Evolutionary conservation across 441 rosid genomes (phyloP).

Genomic region (Syzygium syzygioides): DNA sequence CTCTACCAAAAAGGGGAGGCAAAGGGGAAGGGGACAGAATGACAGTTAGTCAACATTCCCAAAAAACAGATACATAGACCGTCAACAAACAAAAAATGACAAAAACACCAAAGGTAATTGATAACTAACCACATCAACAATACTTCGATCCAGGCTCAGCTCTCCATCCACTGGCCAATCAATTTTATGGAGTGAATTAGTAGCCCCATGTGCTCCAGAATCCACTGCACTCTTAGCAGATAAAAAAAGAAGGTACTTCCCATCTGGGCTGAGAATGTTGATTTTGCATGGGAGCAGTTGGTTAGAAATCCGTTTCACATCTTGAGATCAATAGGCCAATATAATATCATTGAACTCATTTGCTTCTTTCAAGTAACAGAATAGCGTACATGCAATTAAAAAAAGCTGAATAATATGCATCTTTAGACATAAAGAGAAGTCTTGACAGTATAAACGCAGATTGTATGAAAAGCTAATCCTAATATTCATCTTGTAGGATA

Average conservation of each 20-base stretch:
- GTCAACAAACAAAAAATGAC: not conserved
- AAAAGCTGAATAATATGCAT: not conserved
- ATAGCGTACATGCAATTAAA: not conserved
- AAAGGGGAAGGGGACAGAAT: not conserved
- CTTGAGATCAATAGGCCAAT: not conserved
- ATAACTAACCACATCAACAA: slow-evolving; percentile 68
- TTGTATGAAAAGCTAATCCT: not conserved
- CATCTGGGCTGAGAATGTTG: slow-evolving; percentile 63
- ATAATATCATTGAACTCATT: not conserved
- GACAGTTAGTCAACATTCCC: not conserved
- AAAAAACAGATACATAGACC: not conserved
- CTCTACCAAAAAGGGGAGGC: not conserved
- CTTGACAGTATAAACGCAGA: not conserved
- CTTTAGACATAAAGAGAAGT: not conserved
- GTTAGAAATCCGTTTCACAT: not conserved
- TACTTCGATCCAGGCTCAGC: slow-evolving; percentile 26
- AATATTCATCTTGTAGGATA: not conserved
- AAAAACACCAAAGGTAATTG: not conserved
- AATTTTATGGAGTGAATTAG: slow-evolving; percentile 75
- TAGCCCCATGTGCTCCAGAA: slow-evolving; percentile 71
- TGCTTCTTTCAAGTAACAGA: not conserved
- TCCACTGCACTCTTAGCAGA: slow-evolving; percentile 76
- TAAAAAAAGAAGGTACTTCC: slow-evolving; percentile 68
- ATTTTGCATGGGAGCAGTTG: not conserved
- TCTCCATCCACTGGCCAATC: slow-evolving; percentile 70